Percentiles rank a stretch among this genome's conserved stretches.
These are phyloP conservation scores for Xylaria telfairii DNA, from an alignment of 495 filamentous ascomycete species.

Conservation along the genomic window DNA sequence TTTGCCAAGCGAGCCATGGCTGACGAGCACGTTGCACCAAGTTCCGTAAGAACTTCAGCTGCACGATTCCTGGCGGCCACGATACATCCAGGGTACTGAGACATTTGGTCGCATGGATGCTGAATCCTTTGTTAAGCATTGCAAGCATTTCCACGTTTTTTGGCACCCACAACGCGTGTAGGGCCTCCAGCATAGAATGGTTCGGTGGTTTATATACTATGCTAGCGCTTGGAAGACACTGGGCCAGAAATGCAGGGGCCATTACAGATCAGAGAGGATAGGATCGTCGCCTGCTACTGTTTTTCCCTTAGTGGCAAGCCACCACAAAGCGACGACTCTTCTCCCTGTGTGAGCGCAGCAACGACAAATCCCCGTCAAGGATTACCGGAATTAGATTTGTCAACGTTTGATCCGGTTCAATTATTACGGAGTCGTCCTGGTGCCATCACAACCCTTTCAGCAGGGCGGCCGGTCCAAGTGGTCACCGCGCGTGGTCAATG, in stretches of 20 bases:
- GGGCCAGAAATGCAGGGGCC: constrained; percentile 17
- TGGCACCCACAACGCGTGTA: constrained; percentile 2
- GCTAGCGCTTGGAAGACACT: not conserved
- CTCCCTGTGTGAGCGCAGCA: not conserved
- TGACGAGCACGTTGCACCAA: constrained; percentile 15
- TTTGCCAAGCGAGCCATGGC: constrained; percentile 20
- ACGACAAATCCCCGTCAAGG: constrained; percentile 15
- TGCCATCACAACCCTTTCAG: not conserved
- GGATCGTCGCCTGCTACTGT: constrained; percentile 3
- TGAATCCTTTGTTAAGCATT: constrained; percentile 24
- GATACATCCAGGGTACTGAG: constrained; percentile 23
- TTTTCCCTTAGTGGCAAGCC: constrained; percentile 18
- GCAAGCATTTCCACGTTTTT: constrained; percentile 25
- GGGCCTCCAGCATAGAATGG: not conserved
- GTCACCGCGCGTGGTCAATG: not conserved
- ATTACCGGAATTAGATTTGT: constrained; percentile 20
- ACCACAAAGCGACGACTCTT: constrained; percentile 6
- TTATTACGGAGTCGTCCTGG: constrained; percentile 8
- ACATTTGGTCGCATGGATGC: not conserved
- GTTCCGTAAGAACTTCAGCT: constrained; percentile 24
- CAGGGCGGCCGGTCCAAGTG: constrained; percentile 11
- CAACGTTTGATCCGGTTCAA: constrained; percentile 15
- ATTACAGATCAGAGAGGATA: constrained; percentile 11
- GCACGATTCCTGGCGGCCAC: constrained; percentile 22
- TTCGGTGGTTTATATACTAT: constrained; percentile 10